A percentile compares a stretch with the other conserved stretches of the same genome.
These are phyloP conservation scores for Boletus hoseneyae DNA, from an alignment of 1,284 basidiomycete species.

Conservation along the genomic window DNA sequence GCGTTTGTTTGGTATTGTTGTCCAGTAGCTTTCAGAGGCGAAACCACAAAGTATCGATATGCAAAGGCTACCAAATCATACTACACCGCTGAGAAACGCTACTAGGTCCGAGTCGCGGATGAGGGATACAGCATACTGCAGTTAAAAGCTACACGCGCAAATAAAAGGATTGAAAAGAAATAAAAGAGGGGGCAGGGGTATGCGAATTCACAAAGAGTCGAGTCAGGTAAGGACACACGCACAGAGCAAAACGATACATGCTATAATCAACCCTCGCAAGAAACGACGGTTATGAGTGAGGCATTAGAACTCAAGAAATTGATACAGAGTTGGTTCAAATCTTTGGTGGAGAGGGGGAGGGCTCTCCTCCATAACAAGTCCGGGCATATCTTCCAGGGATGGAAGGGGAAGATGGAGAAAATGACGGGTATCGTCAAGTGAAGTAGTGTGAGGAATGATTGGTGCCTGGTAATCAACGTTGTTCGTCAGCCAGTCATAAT, in stretches of 20 bases:
- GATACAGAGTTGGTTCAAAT: conserved; percentile 62
- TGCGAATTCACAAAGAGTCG: conserved; percentile 2
- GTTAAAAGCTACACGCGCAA: conserved; percentile 29
- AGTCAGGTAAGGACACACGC: conserved; percentile 9
- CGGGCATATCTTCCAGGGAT: conserved; percentile 71
- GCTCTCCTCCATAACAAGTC: conserved; percentile 59
- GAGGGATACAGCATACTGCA: conserved; percentile 29
- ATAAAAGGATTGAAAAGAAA: neutral
- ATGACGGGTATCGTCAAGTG: conserved; percentile 76
- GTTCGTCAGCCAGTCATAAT: conserved; percentile 10
- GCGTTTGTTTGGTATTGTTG: conserved; percentile 27
- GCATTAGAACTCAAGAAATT: conserved; percentile 72
- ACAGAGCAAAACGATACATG: conserved; percentile 19
- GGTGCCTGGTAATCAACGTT: conserved; percentile 53
- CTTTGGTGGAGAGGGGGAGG: conserved; percentile 54
- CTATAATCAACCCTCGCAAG: conserved; percentile 22
- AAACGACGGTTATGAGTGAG: neutral
- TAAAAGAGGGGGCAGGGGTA: conserved; percentile 5
- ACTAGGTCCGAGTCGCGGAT: conserved; percentile 6
- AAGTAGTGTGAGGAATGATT: conserved; percentile 75
- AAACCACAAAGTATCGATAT: conserved; percentile 6
- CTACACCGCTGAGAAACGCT: conserved; percentile 13
- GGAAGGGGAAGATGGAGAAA: conserved; percentile 77
- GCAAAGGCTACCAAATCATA: conserved; percentile 7
- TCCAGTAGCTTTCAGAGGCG: neutral